Percentiles rank a stretch among this genome's conserved stretches.
Evolutionary conservation across 805 yeast species (phyloP).

Genomic region (Pichia insulana): DNA sequence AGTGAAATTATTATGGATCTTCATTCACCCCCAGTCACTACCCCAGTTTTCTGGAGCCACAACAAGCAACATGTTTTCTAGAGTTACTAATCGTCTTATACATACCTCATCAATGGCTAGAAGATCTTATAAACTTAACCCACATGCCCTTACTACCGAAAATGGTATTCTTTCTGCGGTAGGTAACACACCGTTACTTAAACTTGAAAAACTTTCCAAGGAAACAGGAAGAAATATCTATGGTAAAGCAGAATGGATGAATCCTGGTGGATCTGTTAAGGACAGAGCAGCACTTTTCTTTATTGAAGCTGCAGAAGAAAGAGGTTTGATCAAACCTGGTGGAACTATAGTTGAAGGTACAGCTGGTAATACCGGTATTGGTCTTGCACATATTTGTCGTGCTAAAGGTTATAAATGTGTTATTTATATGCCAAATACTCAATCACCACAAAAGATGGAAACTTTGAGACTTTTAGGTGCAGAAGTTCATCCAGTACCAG

Average conservation of each 20-base stretch:
- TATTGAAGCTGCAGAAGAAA: conserved; percentile 67
- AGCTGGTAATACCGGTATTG: conserved; percentile 95
- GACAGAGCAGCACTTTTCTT: conserved; percentile 83
- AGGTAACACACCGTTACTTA: conserved; percentile 86
- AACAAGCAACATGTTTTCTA: conserved; percentile 1
- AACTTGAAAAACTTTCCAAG: conserved; percentile 46
- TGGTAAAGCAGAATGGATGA: conserved; percentile 88
- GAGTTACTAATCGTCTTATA: conserved; percentile 7
- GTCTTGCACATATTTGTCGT: conserved; percentile 75
- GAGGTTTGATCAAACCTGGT: conserved; percentile 59
- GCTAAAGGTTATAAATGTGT: conserved; percentile 79
- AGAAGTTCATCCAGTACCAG: conserved; percentile 85
- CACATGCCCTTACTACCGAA: conserved; percentile 57
- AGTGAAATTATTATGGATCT: no score
- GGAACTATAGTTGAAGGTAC: conserved; percentile 91
- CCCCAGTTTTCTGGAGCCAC: not conserved
- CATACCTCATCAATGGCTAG: conserved; percentile 7
- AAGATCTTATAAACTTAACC: conserved; percentile 31
- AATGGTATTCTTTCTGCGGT: conserved; percentile 74
- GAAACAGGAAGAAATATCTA: conserved; percentile 65
- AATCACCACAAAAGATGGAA: conserved; percentile 71
- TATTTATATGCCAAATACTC: conserved; percentile 89
- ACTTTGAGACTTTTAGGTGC: conserved; percentile 72
- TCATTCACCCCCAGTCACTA: no score
- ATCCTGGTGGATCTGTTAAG: conserved; percentile 90